Evolutionary conservation across 1,284 basidiomycete species (phyloP), one percentile per base, ranked within the genome.

Genomic region (Mycena citricolor): DNA sequence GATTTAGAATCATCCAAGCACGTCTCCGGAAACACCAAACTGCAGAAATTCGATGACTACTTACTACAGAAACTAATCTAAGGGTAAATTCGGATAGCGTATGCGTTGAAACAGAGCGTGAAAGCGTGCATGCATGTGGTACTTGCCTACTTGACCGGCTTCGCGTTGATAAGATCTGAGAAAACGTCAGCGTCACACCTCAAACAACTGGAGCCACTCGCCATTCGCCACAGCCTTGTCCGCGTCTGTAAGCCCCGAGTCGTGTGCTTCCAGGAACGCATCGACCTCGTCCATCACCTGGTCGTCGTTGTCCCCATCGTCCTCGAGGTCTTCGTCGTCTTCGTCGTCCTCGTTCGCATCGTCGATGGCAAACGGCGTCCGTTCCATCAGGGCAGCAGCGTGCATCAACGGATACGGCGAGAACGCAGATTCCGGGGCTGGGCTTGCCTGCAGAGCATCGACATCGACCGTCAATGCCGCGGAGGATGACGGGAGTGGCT

Each of bases 311-410:
- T 63, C 76, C 23, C 69, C 73, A 12, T 61, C 70, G 22, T 76
- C 77, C n/a, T 79, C 75, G 7, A 83, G 85, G 8, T 78, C 77
- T 10, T 83, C 81, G 13, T 80, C 84, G 35, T 83, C 80, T 17
- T 84, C 86, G 33, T 90, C 86, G 12, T 85, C 87, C 54, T 92
- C 89, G 44, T 83, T 85, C 4, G 85, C 90, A 62, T 93, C 90
- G 60, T 97, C 94, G 55, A 97, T 95, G 2, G 91, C 91, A 63
- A 97, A 97, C 51, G 87, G 85, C 26, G 90, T 91, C 36, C 94
- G 73, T 60, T 94, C 88, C 83, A 94, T 85, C 32, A 94, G 72
- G 8, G 88, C 88, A n/a, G 88, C 89, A 1, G 83, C 86, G 44
- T 87, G 77, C 32, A 94, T 76, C 66, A 86, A 80, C 25, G 73